Evolutionary conservation across 352 stramenopile species (phyloP), one percentile per base, ranked within the genome.

Genomic region (Pythium dissimile): DNA sequence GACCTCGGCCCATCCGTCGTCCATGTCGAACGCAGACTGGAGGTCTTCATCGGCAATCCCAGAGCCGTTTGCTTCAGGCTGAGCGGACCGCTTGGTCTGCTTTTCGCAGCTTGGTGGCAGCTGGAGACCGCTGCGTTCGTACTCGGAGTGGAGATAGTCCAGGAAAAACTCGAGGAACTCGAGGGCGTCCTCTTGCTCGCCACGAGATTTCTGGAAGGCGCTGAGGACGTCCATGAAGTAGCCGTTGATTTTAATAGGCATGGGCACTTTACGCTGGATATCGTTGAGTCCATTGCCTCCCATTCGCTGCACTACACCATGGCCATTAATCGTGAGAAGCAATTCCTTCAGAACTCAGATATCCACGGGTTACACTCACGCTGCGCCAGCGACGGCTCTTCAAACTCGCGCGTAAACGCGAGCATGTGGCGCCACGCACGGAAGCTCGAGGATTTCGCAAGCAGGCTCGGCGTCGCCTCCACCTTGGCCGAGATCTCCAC

Each of bases 101-200:
- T 66, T 69, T 31, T 89, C 80, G 38, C 82, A 92, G 12, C 56
- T 75, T 16, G 43, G 32, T 23, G 82, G 82, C 35, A 92, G 67
- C 51, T 69, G 46, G 13, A 92, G 65, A 0, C 74, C 76, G 35
- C 82, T 92, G 31, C 77, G 73, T 37, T 92, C 84, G 57, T 91
- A 94, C 56, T 94, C 84, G 0, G 73, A 84, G 60, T 94, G 84
- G 31, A 94, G 48, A 49, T 90, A 87, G 31, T 94, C 84, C 28
- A 94, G 63, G 56, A 91, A 88, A 59, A 94, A 94, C 56, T 94
- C 84, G 28, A 94, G 71, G 57, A 94, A 94, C 64, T 94, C 84
- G 16, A 94, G 73, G 20, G 84, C 84, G 23, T 94, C 84, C 66
- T 94, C 80, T 50, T 94, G 82, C 34, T 90, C 79, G 34, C 84